These are phyloP conservation scores for Ilyonectria sp. DNA, from an alignment of 2,329 filamentous ascomycete species.

Conservation along the genomic window DNA sequence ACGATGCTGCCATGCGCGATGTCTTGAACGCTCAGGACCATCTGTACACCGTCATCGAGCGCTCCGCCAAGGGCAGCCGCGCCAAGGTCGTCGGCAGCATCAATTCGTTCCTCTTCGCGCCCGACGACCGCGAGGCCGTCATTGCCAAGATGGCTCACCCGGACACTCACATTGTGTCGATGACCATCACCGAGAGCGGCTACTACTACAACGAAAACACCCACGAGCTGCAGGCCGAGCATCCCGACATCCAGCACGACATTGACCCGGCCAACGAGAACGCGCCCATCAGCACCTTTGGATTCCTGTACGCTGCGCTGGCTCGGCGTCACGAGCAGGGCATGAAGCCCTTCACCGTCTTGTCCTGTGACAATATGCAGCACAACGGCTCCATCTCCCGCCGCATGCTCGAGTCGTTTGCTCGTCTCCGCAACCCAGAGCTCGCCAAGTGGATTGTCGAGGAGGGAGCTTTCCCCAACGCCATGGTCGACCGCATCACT, in stretches of 20 bases:
- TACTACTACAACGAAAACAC: constrained; percentile 73
- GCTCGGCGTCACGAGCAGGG: constrained; percentile 61
- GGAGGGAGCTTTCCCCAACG: constrained; percentile 66
- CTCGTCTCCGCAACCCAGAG: constrained; percentile 61
- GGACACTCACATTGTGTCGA: constrained; percentile 68
- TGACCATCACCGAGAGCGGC: constrained; percentile 70
- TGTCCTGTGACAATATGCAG: constrained; percentile 72
- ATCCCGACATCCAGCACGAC: constrained; percentile 62
- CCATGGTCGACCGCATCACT: constrained; percentile 71
- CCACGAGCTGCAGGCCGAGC: constrained; percentile 64
- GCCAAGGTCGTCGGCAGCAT: constrained; percentile 67
- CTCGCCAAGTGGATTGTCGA: constrained; percentile 65
- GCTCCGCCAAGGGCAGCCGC: constrained; percentile 64
- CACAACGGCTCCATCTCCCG: constrained; percentile 69
- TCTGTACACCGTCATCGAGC: constrained; percentile 69
- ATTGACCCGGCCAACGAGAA: constrained; percentile 61
- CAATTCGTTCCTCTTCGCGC: constrained; percentile 67
- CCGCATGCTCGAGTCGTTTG: constrained; percentile 66
- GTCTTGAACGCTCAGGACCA: constrained; percentile 63
- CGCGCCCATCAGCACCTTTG: constrained; percentile 64
- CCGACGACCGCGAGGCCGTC: constrained; percentile 66
- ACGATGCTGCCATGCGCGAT: constrained; percentile 67
- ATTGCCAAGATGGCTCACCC: constrained; percentile 69
- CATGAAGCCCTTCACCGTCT: constrained; percentile 67
- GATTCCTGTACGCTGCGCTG: constrained; percentile 67